Percentiles rank a stretch among this genome's conserved stretches.
These are phyloP conservation scores for Dryas alaskensis DNA, from an alignment of 306 rosid species.

Conservation along the genomic window DNA sequence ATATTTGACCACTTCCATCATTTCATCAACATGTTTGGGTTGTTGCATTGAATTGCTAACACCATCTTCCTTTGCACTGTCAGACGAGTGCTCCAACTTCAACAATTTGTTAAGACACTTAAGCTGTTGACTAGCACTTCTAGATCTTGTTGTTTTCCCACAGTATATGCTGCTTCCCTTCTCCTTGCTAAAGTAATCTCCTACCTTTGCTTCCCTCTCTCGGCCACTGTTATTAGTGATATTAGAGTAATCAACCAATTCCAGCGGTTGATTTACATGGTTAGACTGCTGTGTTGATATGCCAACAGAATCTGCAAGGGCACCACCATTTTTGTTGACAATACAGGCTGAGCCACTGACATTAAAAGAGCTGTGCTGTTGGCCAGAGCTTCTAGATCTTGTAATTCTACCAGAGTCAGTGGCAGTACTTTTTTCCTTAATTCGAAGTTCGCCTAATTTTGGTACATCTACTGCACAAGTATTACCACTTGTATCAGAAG, in stretches of 20 bases:
- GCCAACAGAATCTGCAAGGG: constrained; percentile 9
- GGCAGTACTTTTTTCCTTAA: constrained; percentile 23
- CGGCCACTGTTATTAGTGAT: constrained; percentile 23
- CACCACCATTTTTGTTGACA: constrained; percentile 26
- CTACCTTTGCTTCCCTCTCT: constrained; percentile 27
- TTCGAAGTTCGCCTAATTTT: constrained; percentile 26
- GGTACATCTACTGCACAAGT: constrained; percentile 40
- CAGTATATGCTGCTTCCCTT: constrained; percentile 28
- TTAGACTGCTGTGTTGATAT: constrained; percentile 19
- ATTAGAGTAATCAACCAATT: constrained; percentile 23
- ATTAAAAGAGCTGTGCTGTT: constrained; percentile 30
- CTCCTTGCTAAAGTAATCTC: constrained; percentile 32
- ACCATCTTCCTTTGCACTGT: constrained; percentile 27
- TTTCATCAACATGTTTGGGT: constrained; percentile 15
- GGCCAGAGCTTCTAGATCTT: constrained; percentile 44
- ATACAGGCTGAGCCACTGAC: constrained; percentile 29
- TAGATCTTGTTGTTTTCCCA: constrained; percentile 38
- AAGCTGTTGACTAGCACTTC: constrained; percentile 29
- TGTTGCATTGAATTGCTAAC: constrained; percentile 17
- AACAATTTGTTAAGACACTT: constrained; percentile 20
- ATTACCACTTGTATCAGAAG: constrained; percentile 31
- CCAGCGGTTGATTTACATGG: constrained; percentile 32
- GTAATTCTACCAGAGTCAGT: constrained; percentile 33
- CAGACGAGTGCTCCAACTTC: constrained; percentile 30
- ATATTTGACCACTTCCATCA: background rate